These are phyloP conservation scores for Macadamia integrifolia DNA, from an alignment of 164 flowering plant species.

Conservation along the genomic window DNA sequence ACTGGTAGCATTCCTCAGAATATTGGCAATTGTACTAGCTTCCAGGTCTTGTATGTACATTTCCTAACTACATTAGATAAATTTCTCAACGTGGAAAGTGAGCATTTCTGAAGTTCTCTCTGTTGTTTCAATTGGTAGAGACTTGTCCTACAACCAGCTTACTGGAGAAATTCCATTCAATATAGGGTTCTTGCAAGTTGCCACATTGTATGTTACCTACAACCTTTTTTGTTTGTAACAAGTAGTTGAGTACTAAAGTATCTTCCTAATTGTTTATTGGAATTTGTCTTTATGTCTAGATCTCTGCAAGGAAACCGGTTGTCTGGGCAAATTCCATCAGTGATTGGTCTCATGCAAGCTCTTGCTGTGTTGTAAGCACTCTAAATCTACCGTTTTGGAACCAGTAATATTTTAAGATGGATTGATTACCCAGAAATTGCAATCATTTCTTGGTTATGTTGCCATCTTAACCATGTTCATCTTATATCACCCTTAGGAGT, in stretches of 20 bases:
- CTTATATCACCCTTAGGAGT: background rate
- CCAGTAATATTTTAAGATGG: background rate
- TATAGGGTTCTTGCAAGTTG: constrained; percentile 95
- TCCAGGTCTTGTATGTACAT: constrained; percentile 92
- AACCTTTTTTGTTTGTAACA: background rate
- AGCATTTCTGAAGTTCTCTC: background rate
- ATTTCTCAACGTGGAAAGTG: background rate
- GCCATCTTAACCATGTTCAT: background rate
- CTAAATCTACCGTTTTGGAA: background rate
- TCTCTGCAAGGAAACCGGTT: constrained; percentile 86
- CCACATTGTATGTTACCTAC: constrained; percentile 68
- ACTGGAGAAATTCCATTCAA: constrained; percentile 96
- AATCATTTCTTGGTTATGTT: background rate
- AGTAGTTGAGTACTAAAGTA: background rate
- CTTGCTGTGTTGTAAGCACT: constrained; percentile 93
- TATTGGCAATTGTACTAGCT: constrained; percentile 89
- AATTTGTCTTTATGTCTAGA: constrained; percentile 24
- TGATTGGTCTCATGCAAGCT: constrained; percentile 97
- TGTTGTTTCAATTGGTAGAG: constrained; percentile 33
- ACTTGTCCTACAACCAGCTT: constrained; percentile 74
- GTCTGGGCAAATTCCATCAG: constrained; percentile 80
- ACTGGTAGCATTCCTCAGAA: constrained; percentile 78
- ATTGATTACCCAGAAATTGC: background rate
- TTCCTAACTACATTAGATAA: constrained; percentile 1
- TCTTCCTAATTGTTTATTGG: background rate